Base-by-base conservation (phyloP, 2,329 filamentous ascomycete genomes). In the Penicillium sp. region DNA sequence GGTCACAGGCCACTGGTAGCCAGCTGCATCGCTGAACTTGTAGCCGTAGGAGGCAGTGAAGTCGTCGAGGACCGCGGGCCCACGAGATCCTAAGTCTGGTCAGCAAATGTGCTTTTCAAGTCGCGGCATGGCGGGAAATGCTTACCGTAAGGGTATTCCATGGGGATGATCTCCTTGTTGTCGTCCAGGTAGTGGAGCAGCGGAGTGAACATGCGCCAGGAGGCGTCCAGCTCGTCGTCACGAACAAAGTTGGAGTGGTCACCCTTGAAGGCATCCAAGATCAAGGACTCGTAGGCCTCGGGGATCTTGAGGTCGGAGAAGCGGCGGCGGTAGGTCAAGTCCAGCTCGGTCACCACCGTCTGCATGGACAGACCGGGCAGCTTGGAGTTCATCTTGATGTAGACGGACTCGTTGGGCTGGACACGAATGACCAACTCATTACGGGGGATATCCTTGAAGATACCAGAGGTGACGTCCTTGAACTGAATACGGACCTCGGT, bases 361-460 rank as follows among this genome's bases (percentile, higher is more conserved):
- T 99, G 94, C 92, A 97, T 99, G 80, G 91, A 97, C 67, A 99
- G 81, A 66, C 94, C 94, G 18, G 94, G 95, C 53, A 99, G 82
- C 82, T 99, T 99, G 27, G 92, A 97, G 87, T 99, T 99, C 94
- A 99, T 99, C 86, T 99, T 99, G 76, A 97, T 95, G 79, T 99
- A 99, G 63, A 99, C 92, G 71, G 90, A 95, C 82, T 99, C 94
- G 79, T 99, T 99, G 66, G 94, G 94, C 80, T 99, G 94, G 61
- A 99, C 95, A 63, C 94, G 92, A 80, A 99, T 96, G 67, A 99
- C 94, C 61, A 99, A 88, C 79, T 99, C 94, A 80, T 99, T 99
- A 63, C 95, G 88, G 54, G 94, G 95, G 69, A 99, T 99, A 73
- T 99, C 92, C 83, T 97, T 97, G 81, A 99, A 99, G 76, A 99